Conservation (phyloP, 2,329 filamentous ascomycete genomes). For the Fusarium hainanense region DNA sequence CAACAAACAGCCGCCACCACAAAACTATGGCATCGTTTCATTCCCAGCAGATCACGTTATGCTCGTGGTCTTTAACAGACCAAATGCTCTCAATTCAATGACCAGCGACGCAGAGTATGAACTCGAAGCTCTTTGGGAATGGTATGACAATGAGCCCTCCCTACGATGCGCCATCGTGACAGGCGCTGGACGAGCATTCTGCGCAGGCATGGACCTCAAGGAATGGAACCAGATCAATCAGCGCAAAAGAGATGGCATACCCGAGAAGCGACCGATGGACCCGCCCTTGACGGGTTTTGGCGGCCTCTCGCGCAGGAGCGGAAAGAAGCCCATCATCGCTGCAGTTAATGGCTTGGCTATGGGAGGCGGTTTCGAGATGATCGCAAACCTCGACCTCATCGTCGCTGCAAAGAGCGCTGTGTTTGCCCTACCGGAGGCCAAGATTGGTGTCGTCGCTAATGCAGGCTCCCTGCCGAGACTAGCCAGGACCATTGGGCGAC, state of each 20-base stretch:
- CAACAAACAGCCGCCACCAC: slow-evolving; percentile 33
- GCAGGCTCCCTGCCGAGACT: slow-evolving; percentile 78
- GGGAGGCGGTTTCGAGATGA: slow-evolving; percentile 82
- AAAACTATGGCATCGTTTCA: slow-evolving; percentile 39
- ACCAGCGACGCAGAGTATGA: slow-evolving; percentile 43
- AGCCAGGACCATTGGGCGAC: slow-evolving; percentile 71
- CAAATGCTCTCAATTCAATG: slow-evolving; percentile 42
- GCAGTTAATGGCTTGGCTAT: slow-evolving; percentile 81
- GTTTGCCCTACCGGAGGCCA: slow-evolving; percentile 79
- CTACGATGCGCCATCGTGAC: slow-evolving; percentile 73
- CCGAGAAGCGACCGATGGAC: slow-evolving; percentile 43
- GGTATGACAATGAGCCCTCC: slow-evolving; percentile 71
- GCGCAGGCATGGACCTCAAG: slow-evolving; percentile 74
- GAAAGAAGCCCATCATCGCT: slow-evolving; percentile 80
- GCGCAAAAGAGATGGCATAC: slow-evolving; percentile 35
- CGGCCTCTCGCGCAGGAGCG: slow-evolving; percentile 71
- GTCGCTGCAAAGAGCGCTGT: slow-evolving; percentile 67
- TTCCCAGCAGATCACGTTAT: slow-evolving; percentile 42
- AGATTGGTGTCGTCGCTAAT: slow-evolving; percentile 75
- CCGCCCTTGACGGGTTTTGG: slow-evolving; percentile 65
- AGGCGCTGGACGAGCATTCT: slow-evolving; percentile 72
- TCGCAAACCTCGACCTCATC: slow-evolving; percentile 78
- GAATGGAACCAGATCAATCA: slow-evolving; percentile 44
- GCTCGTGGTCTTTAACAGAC: slow-evolving; percentile 44
- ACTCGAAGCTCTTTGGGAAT: slow-evolving; percentile 63